Percentiles rank a stretch among this genome's conserved stretches.
phyloP scores from a whole-genome alignment of 2,329 filamentous ascomycete species.

The Fusarium sp. region DNA sequence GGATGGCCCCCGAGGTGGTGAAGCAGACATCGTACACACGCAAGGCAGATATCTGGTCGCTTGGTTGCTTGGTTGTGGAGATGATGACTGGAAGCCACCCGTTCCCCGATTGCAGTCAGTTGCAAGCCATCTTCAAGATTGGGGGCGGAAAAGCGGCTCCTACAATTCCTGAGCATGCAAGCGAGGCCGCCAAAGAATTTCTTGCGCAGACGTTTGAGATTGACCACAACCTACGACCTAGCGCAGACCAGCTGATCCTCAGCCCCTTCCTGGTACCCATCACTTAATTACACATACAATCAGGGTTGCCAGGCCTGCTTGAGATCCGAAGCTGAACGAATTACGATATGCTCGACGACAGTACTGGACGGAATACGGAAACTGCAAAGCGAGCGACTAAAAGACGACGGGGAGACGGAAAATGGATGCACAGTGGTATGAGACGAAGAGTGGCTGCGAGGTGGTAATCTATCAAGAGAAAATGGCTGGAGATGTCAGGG shows the following conservation, averaged over 20 bases:
- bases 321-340: slow-evolving; percentile 5
- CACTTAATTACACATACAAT: slow-evolving; percentile 49
- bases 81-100: slow-evolving; percentile 99
- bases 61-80: slow-evolving; percentile 95
- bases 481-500: neutral
- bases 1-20: slow-evolving; percentile 99
- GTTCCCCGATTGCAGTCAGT: slow-evolving; percentile 94
- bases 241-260: slow-evolving; percentile 86
- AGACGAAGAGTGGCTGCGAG: neutral
- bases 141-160: slow-evolving; percentile 87
- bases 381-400: neutral
- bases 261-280: slow-evolving; percentile 83
- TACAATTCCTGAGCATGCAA: slow-evolving; percentile 86
- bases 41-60: slow-evolving; percentile 98
- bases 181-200: slow-evolving; percentile 84
- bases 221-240: slow-evolving; percentile 90
- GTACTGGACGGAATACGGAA: neutral
- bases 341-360: slow-evolving; percentile 14
- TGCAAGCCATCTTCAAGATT: slow-evolving; percentile 99
- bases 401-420: neutral
- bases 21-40: slow-evolving; percentile 97
- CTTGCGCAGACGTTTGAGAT: slow-evolving; percentile 92
- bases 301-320: slow-evolving; percentile 1
- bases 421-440: neutral
- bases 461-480: slow-evolving; percentile 11